phyloP scores from a whole-genome alignment of 73 alveolate genomes.

The Uronychia binucleata region DNA sequence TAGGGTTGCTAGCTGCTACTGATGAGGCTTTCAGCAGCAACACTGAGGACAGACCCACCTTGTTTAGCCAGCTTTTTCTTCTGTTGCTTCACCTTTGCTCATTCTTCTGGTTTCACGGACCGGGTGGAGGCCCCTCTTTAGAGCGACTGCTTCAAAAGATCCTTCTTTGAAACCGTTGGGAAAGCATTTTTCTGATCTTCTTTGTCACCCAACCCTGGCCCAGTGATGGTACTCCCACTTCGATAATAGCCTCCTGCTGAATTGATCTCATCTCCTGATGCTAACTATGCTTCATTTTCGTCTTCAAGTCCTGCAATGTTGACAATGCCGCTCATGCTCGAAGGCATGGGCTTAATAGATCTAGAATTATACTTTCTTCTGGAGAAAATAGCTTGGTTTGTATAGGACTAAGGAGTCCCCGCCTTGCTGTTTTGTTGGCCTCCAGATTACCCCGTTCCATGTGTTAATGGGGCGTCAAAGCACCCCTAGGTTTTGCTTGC shows the following conservation, averaged over 20 bases:
- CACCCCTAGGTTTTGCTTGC: neutral
- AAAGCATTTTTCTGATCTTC: neutral
- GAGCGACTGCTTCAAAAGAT: neutral
- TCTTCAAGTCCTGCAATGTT: neutral
- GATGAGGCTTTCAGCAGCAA: neutral
- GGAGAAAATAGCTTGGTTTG: neutral
- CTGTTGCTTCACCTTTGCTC: neutral
- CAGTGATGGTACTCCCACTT: neutral
- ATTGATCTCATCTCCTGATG: neutral
- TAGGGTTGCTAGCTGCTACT: neutral
- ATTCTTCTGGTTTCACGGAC: neutral
- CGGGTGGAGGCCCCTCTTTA: neutral
- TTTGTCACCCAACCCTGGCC: too few relatives aligned
- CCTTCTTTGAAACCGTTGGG: neutral
- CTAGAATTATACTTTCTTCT: neutral
- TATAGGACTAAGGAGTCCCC: neutral
- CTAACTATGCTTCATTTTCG: neutral
- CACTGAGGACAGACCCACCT: neutral
- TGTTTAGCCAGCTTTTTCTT: neutral
- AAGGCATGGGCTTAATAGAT: neutral
- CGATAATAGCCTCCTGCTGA: neutral
- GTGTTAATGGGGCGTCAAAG: neutral
- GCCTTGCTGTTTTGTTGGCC: neutral
- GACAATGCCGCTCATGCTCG: neutral
- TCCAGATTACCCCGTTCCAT: too few relatives aligned